phyloP scores from a whole-genome alignment of 345 rosid species.

The Firmiana major region DNA sequence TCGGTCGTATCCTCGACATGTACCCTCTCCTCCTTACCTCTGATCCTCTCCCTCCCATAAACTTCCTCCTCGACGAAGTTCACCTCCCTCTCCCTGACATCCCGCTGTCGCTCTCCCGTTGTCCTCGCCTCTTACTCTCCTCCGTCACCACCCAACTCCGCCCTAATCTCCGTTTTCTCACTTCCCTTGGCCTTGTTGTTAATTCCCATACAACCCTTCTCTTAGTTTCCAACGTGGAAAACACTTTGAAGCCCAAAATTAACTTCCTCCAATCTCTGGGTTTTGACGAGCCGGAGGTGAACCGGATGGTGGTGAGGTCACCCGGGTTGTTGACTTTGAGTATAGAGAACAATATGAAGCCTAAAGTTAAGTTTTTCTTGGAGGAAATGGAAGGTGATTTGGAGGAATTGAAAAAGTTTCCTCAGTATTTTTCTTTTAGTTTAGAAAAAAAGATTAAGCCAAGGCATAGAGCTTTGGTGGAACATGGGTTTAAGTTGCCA shows the following conservation, averaged over 20 bases:
- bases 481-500: conserved; percentile 52
- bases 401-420: conserved; percentile 61
- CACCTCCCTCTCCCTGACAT: conserved; percentile 42
- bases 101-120: conserved; percentile 58
- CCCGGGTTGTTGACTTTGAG: conserved; percentile 73
- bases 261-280: conserved; percentile 48
- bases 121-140: conserved; percentile 58
- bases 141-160: conserved; percentile 52
- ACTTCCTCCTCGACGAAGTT: conserved; percentile 64
- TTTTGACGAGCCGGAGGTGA: conserved; percentile 48
- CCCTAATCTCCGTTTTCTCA: conserved; percentile 51
- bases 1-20: conserved; percentile 83
- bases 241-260: conserved; percentile 55
- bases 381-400: conserved; percentile 62
- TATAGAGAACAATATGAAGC: conserved; percentile 61
- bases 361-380: conserved; percentile 58
- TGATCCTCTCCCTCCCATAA: conserved; percentile 58
- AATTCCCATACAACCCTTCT: conserved; percentile 51
- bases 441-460: conserved; percentile 85
- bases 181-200: conserved; percentile 52
- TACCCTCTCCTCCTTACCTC: conserved; percentile 65
- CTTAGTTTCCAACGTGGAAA: conserved; percentile 61
- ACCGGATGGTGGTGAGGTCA: conserved; percentile 67
- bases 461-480: conserved; percentile 56
- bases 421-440: conserved; percentile 89